Percentiles rank a stretch among this genome's conserved stretches.
phyloP scores from a whole-genome alignment of 164 flowering plant genomes.

The Liquidambar formosana region DNA sequence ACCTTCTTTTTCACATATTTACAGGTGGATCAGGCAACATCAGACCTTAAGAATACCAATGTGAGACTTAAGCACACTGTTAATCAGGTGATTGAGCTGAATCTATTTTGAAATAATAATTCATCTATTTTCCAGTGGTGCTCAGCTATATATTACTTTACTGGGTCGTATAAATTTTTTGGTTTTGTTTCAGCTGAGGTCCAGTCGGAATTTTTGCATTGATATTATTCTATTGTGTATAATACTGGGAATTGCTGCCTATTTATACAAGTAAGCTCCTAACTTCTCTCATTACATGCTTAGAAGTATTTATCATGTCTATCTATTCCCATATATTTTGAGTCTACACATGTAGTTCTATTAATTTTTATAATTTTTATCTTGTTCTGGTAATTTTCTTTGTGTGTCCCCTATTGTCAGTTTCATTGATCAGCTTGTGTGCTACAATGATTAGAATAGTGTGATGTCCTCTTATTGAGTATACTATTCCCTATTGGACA shows the following conservation, averaged over 20 bases:
- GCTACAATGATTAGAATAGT: background rate
- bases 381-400: background rate
- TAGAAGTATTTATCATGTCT: background rate
- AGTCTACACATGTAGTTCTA: background rate
- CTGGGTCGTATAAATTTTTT: constrained; percentile 13
- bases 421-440: too few relatives aligned
- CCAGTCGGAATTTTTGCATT: constrained; percentile 92
- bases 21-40: constrained; percentile 87
- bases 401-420: background rate
- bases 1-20: background rate
- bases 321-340: background rate
- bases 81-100: constrained; percentile 58
- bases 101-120: background rate
- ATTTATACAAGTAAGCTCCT: constrained; percentile 85
- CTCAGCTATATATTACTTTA: background rate
- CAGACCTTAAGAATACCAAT: constrained; percentile 96
- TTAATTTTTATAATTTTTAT: background rate
- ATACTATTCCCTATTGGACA: background rate
- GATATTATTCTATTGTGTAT: constrained; percentile 83
- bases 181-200: constrained; percentile 72
- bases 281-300: background rate
- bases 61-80: constrained; percentile 93
- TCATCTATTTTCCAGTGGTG: constrained; percentile 4
- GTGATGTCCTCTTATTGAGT: background rate
- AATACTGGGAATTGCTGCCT: constrained; percentile 92